phyloP scores from a whole-genome alignment of 2,329 filamentous ascomycete genomes.

The Hypoxylon sp. region DNA sequence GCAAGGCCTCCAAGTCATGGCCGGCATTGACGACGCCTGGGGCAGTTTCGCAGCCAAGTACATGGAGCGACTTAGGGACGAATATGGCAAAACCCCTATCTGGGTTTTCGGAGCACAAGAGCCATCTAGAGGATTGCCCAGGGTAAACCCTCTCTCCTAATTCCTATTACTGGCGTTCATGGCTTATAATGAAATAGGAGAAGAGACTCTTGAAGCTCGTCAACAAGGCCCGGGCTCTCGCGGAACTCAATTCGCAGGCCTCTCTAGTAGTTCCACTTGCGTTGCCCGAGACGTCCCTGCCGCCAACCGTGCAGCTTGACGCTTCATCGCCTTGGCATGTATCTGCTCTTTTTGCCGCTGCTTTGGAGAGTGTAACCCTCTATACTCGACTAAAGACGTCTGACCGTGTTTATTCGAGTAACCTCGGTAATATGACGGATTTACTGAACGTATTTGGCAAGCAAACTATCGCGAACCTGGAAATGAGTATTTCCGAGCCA shows the following conservation, averaged over 20 bases:
- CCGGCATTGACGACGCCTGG: constrained; percentile 82
- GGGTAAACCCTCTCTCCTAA: constrained; percentile 57
- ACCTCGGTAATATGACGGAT: constrained; percentile 73
- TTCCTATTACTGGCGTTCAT: constrained; percentile 12
- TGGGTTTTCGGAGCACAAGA: constrained; percentile 90
- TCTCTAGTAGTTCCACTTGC: constrained; percentile 84
- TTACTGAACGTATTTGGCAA: constrained; percentile 81
- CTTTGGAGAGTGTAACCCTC: constrained; percentile 82
- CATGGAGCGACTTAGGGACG: constrained; percentile 83
- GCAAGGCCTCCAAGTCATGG: constrained; percentile 85
- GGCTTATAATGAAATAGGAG: constrained; percentile 59
- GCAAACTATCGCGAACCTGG: constrained; percentile 81
- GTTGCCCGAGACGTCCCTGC: constrained; percentile 68
- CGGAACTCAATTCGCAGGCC: constrained; percentile 76
- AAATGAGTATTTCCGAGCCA: constrained; percentile 69
- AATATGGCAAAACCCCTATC: constrained; percentile 88
- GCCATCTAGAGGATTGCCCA: constrained; percentile 63
- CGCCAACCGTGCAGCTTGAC: constrained; percentile 72
- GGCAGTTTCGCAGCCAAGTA: constrained; percentile 81
- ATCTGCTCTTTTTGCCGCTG: constrained; percentile 80
- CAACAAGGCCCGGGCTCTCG: constrained; percentile 81
- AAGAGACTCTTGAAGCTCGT: constrained; percentile 74
- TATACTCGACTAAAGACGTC: constrained; percentile 74
- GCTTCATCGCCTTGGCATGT: constrained; percentile 80
- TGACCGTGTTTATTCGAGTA: constrained; percentile 60